Evolutionary conservation across 1,139 yeast genomes (phyloP).

Genomic region (Lodderomyces metapsilosis): DNA sequence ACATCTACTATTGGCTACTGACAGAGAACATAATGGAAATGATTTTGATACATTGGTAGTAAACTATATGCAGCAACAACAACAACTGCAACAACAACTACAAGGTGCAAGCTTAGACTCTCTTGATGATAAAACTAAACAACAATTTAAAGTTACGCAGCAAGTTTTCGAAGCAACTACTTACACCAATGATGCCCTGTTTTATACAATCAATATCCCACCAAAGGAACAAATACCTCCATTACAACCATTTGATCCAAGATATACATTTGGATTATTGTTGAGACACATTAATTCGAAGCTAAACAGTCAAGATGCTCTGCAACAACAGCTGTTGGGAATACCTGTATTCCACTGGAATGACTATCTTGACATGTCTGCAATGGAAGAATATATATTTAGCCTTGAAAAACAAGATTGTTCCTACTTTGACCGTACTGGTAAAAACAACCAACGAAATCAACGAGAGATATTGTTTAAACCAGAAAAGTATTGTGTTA

Average conservation of each 20-base stretch:
- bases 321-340: background rate
- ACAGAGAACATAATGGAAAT: background rate
- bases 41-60: slow-evolving; percentile 3
- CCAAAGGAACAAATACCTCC: slow-evolving; percentile 11
- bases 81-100: background rate
- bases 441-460: slow-evolving; percentile 17
- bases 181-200: background rate
- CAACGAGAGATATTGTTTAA: slow-evolving; percentile 18
- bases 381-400: slow-evolving; percentile 20
- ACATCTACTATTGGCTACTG: background rate
- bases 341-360: slow-evolving; percentile 38
- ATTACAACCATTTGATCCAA: slow-evolving; percentile 29
- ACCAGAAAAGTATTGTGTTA: slow-evolving; percentile 25
- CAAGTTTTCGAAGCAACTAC: background rate
- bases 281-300: slow-evolving; percentile 19
- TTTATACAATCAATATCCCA: slow-evolving; percentile 5
- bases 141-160: background rate
- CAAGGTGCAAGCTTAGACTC: slow-evolving; percentile 1
- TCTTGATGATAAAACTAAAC: slow-evolving; percentile 5
- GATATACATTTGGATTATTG: slow-evolving; percentile 29
- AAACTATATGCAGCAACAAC: background rate
- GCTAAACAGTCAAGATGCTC: slow-evolving; percentile 4
- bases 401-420: slow-evolving; percentile 20
- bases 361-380: slow-evolving; percentile 31
- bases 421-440: slow-evolving; percentile 21